Evolutionary conservation across 352 stramenopile species (phyloP).

Genomic region (Phytophthora uliginosa): DNA sequence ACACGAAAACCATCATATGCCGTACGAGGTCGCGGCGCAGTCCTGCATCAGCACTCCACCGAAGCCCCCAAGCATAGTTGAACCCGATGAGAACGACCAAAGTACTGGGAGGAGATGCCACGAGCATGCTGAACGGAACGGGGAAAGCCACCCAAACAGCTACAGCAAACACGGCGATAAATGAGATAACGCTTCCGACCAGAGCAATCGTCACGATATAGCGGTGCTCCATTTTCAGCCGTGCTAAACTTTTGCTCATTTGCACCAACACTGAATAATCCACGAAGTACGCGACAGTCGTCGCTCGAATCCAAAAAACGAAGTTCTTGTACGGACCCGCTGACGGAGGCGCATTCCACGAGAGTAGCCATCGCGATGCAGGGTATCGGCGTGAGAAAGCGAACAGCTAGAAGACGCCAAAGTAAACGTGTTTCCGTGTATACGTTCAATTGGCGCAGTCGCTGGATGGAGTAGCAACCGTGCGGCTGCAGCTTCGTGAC

Average conservation of each 20-base stretch:
- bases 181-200: not conserved
- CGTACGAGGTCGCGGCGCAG: not conserved
- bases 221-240: not conserved
- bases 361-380: not conserved
- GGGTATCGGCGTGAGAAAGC: not conserved
- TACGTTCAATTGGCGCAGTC: not conserved
- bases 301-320: not conserved
- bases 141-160: not conserved
- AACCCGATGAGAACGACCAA: not conserved
- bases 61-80: not conserved
- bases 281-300: not conserved
- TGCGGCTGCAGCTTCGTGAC: conserved; percentile 1
- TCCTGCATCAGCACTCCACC: not conserved
- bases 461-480: not conserved
- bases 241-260: not conserved
- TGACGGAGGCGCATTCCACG: not conserved
- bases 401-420: not conserved
- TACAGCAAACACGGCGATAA: not conserved
- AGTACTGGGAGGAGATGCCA: not conserved
- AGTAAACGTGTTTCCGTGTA: not conserved
- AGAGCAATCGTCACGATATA: not conserved
- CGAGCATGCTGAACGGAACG: conserved; percentile 5
- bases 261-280: not conserved
- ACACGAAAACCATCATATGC: not conserved
- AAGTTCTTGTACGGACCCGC: conserved; percentile 3